phyloP scores from a whole-genome alignment of 495 filamentous ascomycete genomes.

The Penicillium cinerascens region DNA sequence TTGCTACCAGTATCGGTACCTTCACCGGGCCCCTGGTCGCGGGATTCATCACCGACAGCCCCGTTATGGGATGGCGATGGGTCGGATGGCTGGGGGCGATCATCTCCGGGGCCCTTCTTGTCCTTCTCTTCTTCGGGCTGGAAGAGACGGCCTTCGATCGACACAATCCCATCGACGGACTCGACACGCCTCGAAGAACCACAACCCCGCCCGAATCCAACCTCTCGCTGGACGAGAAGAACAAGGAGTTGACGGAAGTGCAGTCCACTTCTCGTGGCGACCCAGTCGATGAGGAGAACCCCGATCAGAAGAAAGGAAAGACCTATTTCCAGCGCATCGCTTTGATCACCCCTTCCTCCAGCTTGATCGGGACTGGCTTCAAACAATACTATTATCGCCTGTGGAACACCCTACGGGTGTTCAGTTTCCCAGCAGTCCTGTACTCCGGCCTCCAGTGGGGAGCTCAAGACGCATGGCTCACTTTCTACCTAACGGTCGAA shows the following conservation, averaged over 20 bases:
- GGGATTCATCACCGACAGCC: conserved; percentile 24
- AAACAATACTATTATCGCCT: conserved; percentile 24
- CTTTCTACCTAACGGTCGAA: conserved; percentile 36
- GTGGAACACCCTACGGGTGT: conserved; percentile 27
- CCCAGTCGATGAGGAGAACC: conserved; percentile 9
- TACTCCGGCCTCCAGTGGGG: conserved; percentile 36
- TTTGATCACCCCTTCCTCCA: conserved; percentile 26
- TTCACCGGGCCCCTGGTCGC: conserved; percentile 30
- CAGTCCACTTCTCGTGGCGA: neutral
- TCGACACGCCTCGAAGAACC: neutral
- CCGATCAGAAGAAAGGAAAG: conserved; percentile 14
- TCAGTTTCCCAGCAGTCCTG: conserved; percentile 32
- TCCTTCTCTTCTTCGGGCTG: conserved; percentile 22
- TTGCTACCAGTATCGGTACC: conserved; percentile 30
- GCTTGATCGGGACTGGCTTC: conserved; percentile 24
- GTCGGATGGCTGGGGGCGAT: conserved; percentile 31
- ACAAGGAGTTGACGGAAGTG: neutral
- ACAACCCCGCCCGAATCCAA: neutral
- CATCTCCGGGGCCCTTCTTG: conserved; percentile 19
- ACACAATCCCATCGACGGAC: conserved; percentile 9
- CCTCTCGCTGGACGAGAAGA: conserved; percentile 5
- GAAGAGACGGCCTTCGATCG: conserved; percentile 31
- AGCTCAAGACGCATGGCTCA: conserved; percentile 37
- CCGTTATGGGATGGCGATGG: conserved; percentile 26
- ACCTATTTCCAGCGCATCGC: conserved; percentile 28